These are phyloP conservation scores for Phytophthora litchii DNA, from an alignment of 352 stramenopile genomes.

Conservation along the genomic window DNA sequence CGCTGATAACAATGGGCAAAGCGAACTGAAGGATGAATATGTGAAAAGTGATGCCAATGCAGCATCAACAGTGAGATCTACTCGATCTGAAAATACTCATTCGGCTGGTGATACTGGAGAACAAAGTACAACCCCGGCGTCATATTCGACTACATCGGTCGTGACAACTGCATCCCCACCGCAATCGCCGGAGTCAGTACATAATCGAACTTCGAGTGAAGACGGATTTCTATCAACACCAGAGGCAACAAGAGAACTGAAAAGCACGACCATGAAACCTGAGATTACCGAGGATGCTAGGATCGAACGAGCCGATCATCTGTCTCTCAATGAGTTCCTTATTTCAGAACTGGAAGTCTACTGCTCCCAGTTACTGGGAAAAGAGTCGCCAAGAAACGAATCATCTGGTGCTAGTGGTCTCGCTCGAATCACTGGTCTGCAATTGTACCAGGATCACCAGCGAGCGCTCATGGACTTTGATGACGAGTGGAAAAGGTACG, in stretches of 20 bases:
- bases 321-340: slow-evolving; percentile 57
- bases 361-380: slow-evolving; percentile 36
- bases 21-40: slow-evolving; percentile 1
- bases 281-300: slow-evolving; percentile 20
- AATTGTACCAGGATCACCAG: slow-evolving; percentile 55
- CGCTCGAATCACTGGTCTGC: slow-evolving; percentile 43
- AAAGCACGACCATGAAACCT: slow-evolving; percentile 17
- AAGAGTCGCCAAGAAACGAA: background rate
- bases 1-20: slow-evolving; percentile 4
- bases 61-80: background rate
- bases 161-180: slow-evolving; percentile 18
- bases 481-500: slow-evolving; percentile 53
- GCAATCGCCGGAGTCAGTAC: slow-evolving; percentile 28
- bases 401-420: slow-evolving; percentile 31
- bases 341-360: slow-evolving; percentile 57
- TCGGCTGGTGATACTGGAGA: background rate
- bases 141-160: slow-evolving; percentile 11
- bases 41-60: slow-evolving; percentile 2
- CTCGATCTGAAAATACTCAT: background rate
- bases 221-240: slow-evolving; percentile 25
- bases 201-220: slow-evolving; percentile 32
- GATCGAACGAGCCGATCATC: slow-evolving; percentile 38
- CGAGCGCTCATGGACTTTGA: slow-evolving; percentile 61
- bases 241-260: slow-evolving; percentile 23
- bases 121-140: background rate